Percentiles rank a stretch among this genome's conserved stretches.
Evolutionary conservation across 495 filamentous ascomycete species (phyloP).

Genomic region (Xylaria scruposa): DNA sequence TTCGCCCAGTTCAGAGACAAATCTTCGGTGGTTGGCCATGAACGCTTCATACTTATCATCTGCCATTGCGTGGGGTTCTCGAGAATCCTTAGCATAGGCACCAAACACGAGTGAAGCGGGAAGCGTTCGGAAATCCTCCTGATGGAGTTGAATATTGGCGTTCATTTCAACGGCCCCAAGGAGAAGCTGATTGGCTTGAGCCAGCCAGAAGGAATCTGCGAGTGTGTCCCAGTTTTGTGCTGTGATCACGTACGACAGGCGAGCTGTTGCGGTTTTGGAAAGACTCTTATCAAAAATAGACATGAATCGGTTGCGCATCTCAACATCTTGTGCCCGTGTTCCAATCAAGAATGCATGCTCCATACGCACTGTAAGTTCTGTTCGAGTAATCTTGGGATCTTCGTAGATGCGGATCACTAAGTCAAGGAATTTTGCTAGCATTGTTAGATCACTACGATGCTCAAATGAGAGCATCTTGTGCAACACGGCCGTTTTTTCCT

Average conservation of each 20-base stretch:
- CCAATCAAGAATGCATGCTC: constrained; percentile 98
- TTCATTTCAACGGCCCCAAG: constrained; percentile 90
- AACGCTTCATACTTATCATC: constrained; percentile 84
- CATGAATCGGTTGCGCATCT: constrained; percentile 97
- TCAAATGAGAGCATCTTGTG: constrained; percentile 98
- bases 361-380: constrained; percentile 93
- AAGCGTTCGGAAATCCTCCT: constrained; percentile 80
- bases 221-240: constrained; percentile 98
- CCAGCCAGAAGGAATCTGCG: constrained; percentile 92
- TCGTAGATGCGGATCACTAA: constrained; percentile 98
- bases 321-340: constrained; percentile 89
- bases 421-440: constrained; percentile 91
- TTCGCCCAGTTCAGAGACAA: constrained; percentile 80
- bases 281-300: constrained; percentile 90
- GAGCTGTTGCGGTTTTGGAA: constrained; percentile 82
- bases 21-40: constrained; percentile 77
- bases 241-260: constrained; percentile 84
- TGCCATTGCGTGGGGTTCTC: constrained; percentile 73
- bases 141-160: constrained; percentile 72
- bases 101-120: constrained; percentile 72
- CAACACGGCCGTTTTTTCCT: constrained; percentile 96
- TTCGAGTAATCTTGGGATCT: constrained; percentile 90
- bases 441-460: constrained; percentile 75
- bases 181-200: constrained; percentile 89
- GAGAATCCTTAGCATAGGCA: constrained; percentile 71